Base-by-base conservation (phyloP, 2,329 filamentous ascomycete genomes). In the Fusarium solani-melongenae region DNA sequence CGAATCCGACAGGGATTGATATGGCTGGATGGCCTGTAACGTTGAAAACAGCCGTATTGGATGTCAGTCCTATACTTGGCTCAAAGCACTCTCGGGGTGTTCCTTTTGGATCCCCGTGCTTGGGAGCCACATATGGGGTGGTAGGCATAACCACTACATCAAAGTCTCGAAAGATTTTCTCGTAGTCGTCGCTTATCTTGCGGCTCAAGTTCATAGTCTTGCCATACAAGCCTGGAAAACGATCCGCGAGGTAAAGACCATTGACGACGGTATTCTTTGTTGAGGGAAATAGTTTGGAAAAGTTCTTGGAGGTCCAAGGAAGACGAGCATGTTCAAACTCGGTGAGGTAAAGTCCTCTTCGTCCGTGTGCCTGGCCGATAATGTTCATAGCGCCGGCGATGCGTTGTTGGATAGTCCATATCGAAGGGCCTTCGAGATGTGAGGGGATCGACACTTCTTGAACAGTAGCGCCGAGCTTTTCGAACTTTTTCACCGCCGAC, bases 31-130 rank as follows among this genome's bases (percentile, higher is more conserved):
- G 88, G 0, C 88, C 88, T 0, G 88, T 90, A 3, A 87, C 83
- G 72, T 90, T 88, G 78, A 90, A 90, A 4, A 86, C 83, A 11
- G 86, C 86, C 6, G 89, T 91, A 71, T 91, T 91, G 17, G 82
- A 84, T 0, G 86, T 89, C 66, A 89, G 75, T 0, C 89, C 89
- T 36, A 90, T 86, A 34, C 86, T 87, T 12, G 86, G 85, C 60
- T 83, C 82, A 55, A 88, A 86, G 20, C 84, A 86, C 53, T 85
- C 82, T 17, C 83, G 78, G 4, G 85, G 84, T 2, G 82, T 81
- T 2, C 82, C 82, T 11, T 79, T 72, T 2, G 74, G 71, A 33
- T 55, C 29, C 0, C 84, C 82, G 59, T 88, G 84, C 15, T 80
- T 82, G 0, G 85, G 84, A 3, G 85, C 85, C 3, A 87, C 83